Base-by-base conservation (phyloP, 345 rosid genomes). In the Brassica incana region DNA sequence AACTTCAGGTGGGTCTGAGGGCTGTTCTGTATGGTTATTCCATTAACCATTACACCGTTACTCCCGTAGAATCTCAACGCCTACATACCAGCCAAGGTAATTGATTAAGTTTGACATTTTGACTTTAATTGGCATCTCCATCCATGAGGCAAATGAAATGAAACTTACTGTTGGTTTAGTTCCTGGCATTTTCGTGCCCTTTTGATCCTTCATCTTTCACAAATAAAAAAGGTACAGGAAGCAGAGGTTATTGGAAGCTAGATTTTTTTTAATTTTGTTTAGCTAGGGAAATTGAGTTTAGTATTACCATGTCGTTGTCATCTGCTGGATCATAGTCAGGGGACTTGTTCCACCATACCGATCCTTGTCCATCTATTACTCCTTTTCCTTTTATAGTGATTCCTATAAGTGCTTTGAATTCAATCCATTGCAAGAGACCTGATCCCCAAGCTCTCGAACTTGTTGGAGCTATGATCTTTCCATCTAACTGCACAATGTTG, bases 1-100 rank as follows among this genome's bases (percentile, higher is more conserved):
- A 92, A 92, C 83, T 94, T 94, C 75, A 92, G 95, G 80, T 94
- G 97, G 61, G 91, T 85, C 82, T 94, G 97, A 54, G 88, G 97
- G 83, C 97, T 92, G 88, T 94, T 92, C 68, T 91, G 97, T 76
- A 94, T 90, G 1, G 92, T 90, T 83, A 92, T 92, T 48, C 97
- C 97, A 0, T 67, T 87, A 63, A 90, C 90, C 3, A 85, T 88
- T 58, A 90, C 97, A 72, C 75, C 85, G 4, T 80, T 85, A 70
- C 97, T 92, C 58, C 95, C 98, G 15, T 92, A 90, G 84, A 94
- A 94, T 79, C 95, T 87, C 56, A 92, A 78, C 52, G 90, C 97
- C 97, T 92, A 87, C 87, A 81, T 52, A 71, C 20, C 62, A 63
- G 18, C 68, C 77, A 29, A 32, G 71, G 68, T 23, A 52, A 16